Base-by-base conservation (phyloP, 352 stramenopile species). In the Globisporangium ultimum region DNA sequence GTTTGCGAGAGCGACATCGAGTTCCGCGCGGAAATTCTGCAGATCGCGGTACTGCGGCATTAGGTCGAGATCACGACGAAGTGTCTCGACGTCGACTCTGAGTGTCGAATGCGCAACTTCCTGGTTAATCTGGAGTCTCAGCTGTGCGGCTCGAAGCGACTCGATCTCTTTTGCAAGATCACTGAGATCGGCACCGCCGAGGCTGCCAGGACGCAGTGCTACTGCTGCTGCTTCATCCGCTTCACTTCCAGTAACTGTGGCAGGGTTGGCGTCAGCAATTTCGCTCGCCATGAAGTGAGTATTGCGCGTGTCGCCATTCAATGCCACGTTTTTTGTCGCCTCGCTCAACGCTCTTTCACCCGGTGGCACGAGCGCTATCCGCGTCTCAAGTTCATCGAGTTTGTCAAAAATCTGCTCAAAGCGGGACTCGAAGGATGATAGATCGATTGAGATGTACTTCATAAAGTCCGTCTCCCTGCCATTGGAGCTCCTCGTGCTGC, bases 91-190 rank as follows among this genome's bases (percentile, higher is more conserved):
- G 1, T 84, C 72, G 10, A 87, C 53, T 20, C 73, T 69, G 20
- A 79, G 51, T 55, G 51, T 56, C 6, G 76, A 76, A 46, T 74
- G 59, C 1, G 66, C 60, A 28, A 83, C 42, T 22, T 89, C 77
- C n/a, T 86, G 76, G 42, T 82, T 60, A 43, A 89, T 83, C 53
- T 86, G 75, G n/a, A 84, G 65, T 0, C 79, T 72, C 21, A 89
- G 61, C 22, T 87, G 77, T 12, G 69, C 57, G 6, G 80, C 77
- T 34, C 76, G 75, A 11, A 89, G 63, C 38, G 72, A 71, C 49
- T 87, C 79, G 8, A 87, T 74, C 21, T 82, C 70, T 24, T 81
- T 69, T 5, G 71, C 72, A 1, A 89, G 45, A 0, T 64, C 57
- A 0, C 60, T 42, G 0, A 62, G 58, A 43, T 84, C 5, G 28